Conservation (phyloP, 257 asterid species). For the Asclepias syriaca region DNA sequence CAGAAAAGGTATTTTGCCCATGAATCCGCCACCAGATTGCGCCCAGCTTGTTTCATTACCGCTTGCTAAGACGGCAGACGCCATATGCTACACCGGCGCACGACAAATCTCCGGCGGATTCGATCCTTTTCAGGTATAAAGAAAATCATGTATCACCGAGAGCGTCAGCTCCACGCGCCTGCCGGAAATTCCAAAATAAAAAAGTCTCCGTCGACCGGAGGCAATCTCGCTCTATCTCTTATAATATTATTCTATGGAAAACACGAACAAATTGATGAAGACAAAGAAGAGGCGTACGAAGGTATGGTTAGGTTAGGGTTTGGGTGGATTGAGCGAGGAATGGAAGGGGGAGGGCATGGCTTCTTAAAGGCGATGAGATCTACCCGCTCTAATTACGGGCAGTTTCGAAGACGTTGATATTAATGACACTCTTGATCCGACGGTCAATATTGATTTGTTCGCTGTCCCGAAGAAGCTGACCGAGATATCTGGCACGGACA, state of each 20-base stretch:
- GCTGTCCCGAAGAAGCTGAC: constrained; percentile 73
- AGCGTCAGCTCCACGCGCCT: constrained; percentile 24
- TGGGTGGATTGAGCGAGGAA: constrained; percentile 64
- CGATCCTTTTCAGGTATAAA: constrained; percentile 13
- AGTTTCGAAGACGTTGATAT: constrained; percentile 35
- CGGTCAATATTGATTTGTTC: constrained; percentile 35
- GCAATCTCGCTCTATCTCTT: not conserved
- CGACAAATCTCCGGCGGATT: constrained; percentile 36
- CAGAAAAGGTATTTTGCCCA: constrained; percentile 75
- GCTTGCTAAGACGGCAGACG: constrained; percentile 83
- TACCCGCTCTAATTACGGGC: constrained; percentile 75
- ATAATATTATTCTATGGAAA: not conserved
- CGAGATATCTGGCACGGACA: constrained; percentile 62
- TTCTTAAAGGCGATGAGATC: constrained; percentile 91
- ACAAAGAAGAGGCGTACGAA: not conserved
- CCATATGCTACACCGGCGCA: constrained; percentile 57
- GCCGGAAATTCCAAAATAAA: constrained; percentile 11
- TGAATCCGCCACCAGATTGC: constrained; percentile 47
- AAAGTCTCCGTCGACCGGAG: constrained; percentile 18
- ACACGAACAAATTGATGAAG: not conserved
- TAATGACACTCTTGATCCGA: constrained; percentile 25
- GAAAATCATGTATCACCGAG: constrained; percentile 39
- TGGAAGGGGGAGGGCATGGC: constrained; percentile 38
- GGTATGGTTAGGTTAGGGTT: constrained; percentile 43
- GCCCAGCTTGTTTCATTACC: constrained; percentile 87